Evolutionary conservation across 345 rosid genomes (phyloP).

Genomic region (Gossypium sturtianum): DNA sequence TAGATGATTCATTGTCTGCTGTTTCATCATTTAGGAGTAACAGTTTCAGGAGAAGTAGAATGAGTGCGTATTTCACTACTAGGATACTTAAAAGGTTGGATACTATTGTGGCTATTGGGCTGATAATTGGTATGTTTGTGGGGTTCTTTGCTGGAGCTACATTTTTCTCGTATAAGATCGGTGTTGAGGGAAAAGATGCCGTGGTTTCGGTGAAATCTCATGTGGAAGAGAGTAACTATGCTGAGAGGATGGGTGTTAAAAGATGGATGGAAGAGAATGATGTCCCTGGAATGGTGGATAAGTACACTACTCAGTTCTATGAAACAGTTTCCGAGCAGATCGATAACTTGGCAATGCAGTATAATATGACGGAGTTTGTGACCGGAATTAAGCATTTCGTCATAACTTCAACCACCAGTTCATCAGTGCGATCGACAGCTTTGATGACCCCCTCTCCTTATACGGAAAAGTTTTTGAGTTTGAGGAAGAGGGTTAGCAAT

Average conservation of each 20-base stretch:
- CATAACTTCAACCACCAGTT: conserved; percentile 39
- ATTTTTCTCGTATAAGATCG: conserved; percentile 91
- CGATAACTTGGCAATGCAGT: conserved; percentile 80
- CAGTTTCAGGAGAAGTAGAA: conserved; percentile 52
- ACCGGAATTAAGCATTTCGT: conserved; percentile 84
- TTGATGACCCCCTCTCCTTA: conserved; percentile 59
- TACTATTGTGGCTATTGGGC: conserved; percentile 76
- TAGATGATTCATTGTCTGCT: conserved; percentile 60
- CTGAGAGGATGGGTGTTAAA: conserved; percentile 79
- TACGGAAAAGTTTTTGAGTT: conserved; percentile 64
- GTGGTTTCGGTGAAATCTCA: conserved; percentile 76
- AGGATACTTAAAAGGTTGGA: conserved; percentile 67
- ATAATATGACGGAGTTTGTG: conserved; percentile 88
- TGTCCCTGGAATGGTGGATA: conserved; percentile 81
- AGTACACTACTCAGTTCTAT: conserved; percentile 59
- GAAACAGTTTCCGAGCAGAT: conserved; percentile 68
- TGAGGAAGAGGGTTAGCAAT: conserved; percentile 45
- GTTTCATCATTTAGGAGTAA: conserved; percentile 57
- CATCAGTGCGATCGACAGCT: conserved; percentile 44
- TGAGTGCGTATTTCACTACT: conserved; percentile 71
- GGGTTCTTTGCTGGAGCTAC: conserved; percentile 58
- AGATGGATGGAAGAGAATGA: conserved; percentile 96
- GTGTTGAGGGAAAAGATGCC: conserved; percentile 85
- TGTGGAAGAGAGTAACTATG: conserved; percentile 78
- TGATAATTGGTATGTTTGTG: conserved; percentile 76